Percentiles rank a stretch among this genome's conserved stretches.
These are phyloP conservation scores for Trichoderma atroviride DNA, from an alignment of 2,329 filamentous ascomycete genomes.

Conservation along the genomic window DNA sequence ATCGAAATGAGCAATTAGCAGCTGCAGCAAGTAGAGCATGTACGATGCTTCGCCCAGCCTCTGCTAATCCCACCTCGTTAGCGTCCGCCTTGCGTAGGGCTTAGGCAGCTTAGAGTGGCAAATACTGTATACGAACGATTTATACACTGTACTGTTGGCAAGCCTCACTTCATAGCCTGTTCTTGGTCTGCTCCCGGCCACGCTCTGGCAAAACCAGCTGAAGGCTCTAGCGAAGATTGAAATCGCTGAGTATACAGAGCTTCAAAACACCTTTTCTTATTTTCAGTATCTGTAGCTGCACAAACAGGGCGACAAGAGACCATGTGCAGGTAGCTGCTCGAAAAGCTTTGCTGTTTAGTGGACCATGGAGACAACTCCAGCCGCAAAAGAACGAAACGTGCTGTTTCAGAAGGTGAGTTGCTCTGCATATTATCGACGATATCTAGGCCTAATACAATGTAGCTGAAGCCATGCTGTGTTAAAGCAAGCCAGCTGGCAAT, in stretches of 20 bases:
- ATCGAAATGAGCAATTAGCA: neutral
- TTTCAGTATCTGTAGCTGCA: neutral
- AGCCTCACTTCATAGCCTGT: neutral
- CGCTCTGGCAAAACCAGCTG: neutral
- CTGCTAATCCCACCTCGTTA: neutral
- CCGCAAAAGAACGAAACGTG: conserved; percentile 36
- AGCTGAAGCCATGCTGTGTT: conserved; percentile 67
- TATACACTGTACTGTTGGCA: neutral
- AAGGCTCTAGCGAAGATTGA: neutral
- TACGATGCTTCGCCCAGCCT: neutral
- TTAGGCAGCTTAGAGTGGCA: neutral
- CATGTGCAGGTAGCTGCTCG: conserved; percentile 18
- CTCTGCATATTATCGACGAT: too few species aligned
- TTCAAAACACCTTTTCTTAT: neutral
- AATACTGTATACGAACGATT: neutral
- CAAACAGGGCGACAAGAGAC: neutral
- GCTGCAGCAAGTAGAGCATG: neutral
- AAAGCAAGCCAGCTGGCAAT: conserved; percentile 61
- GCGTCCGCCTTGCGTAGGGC: neutral
- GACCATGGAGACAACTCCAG: conserved; percentile 29
- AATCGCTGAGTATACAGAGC: neutral
- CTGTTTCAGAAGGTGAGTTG: conserved; percentile 43
- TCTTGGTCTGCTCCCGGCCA: neutral
- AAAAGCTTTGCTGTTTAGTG: conserved; percentile 22
- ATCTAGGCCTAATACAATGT: conserved; percentile 17